phyloP scores from a whole-genome alignment of 805 yeast genomes.

The Metschnikowia orientalis region DNA sequence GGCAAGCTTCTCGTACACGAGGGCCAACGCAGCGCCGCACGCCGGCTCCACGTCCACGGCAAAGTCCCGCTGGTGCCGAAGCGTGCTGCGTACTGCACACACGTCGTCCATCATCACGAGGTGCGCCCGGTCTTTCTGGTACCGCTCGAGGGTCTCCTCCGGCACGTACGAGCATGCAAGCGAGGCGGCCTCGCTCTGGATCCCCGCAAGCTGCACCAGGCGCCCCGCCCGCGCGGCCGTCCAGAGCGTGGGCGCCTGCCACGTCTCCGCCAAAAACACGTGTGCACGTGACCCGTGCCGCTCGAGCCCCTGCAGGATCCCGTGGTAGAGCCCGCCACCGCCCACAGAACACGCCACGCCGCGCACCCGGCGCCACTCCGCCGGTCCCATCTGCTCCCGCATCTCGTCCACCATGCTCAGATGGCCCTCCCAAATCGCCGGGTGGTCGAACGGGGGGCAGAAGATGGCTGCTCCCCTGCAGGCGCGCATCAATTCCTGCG shows the following conservation, averaged over 20 bases:
- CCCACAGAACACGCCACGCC: constrained; percentile 54
- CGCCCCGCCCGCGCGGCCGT: constrained; percentile 45
- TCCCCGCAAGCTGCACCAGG: constrained; percentile 42
- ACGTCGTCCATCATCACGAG: constrained; percentile 40
- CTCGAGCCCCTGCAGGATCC: constrained; percentile 43
- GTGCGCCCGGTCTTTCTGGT: constrained; percentile 13
- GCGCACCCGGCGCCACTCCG: constrained; percentile 26
- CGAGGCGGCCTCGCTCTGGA: constrained; percentile 56
- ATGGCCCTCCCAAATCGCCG: constrained; percentile 54
- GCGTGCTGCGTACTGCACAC: constrained; percentile 52
- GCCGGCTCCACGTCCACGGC: constrained; percentile 63
- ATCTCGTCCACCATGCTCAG: constrained; percentile 36
- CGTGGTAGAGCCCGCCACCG: constrained; percentile 56
- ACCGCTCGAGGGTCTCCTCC: constrained; percentile 38
- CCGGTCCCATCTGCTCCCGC: constrained; percentile 22
- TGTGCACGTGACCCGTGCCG: constrained; percentile 21
- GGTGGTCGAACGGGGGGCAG: constrained; percentile 53
- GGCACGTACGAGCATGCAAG: constrained; percentile 61
- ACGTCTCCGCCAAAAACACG: constrained; percentile 50
- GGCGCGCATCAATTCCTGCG: constrained; percentile 25
- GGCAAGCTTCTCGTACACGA: constrained; percentile 39
- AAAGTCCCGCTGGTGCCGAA: constrained; percentile 47
- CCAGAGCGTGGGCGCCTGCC: constrained; percentile 57
- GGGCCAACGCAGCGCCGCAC: constrained; percentile 64
- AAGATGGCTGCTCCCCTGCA: constrained; percentile 33